Percentiles rank a stretch among this genome's conserved stretches.
phyloP scores from a whole-genome alignment of 192 early-diverging fungal genomes.

The Tieghemiomyces parasiticus region DNA sequence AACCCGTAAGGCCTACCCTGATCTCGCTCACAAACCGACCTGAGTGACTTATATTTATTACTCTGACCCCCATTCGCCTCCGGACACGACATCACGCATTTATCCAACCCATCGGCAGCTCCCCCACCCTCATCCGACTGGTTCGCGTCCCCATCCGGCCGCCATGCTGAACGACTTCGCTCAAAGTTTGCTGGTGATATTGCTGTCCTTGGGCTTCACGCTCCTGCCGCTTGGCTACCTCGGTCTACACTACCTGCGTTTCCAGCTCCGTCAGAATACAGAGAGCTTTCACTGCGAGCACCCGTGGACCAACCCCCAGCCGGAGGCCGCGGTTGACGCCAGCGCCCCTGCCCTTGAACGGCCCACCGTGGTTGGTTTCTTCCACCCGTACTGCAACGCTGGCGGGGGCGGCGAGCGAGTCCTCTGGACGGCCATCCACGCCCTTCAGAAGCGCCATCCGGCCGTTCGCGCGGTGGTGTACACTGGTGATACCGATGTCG shows the following conservation, averaged over 20 bases:
- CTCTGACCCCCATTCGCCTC: too few species aligned
- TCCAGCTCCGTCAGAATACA: not conserved
- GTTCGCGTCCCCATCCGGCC: not conserved
- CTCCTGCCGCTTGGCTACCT: not conserved
- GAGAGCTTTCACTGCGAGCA: not conserved
- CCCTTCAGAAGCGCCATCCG: constrained; percentile 56
- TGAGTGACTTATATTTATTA: too few species aligned
- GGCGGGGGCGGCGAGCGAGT: constrained; percentile 97
- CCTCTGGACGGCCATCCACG: constrained; percentile 77
- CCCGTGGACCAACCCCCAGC: not conserved
- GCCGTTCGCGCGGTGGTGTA: constrained; percentile 63
- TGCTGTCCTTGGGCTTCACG: not conserved
- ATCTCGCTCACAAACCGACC: too few species aligned
- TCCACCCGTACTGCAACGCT: constrained; percentile 87
- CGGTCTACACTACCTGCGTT: not conserved
- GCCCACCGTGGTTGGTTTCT: constrained; percentile 56
- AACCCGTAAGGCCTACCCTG: too few species aligned
- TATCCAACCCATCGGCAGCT: too few species aligned
- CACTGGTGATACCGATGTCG: constrained; percentile 45
- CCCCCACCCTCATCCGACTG: too few species aligned
- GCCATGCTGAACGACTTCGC: not conserved
- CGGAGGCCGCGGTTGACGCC: not conserved
- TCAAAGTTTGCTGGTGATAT: not conserved
- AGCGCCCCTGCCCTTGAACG: not conserved
- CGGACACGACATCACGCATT: too few species aligned